Base-by-base conservation (phyloP, 345 rosid genomes). In the Lepidium aucheri region DNA sequence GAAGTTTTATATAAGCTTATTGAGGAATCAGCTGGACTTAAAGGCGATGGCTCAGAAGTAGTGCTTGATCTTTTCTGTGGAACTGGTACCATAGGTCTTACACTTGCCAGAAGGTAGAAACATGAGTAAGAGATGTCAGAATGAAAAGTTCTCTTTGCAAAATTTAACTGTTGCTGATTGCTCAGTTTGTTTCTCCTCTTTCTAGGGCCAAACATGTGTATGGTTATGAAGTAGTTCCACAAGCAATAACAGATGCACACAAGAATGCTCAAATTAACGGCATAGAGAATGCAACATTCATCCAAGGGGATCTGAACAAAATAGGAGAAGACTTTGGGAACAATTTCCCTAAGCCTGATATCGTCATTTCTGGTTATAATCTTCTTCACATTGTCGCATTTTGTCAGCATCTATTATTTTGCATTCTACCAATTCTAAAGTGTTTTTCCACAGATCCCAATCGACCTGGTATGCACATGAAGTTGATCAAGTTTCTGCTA, bases 401-500 rank as follows among this genome's bases (percentile, higher is more conserved):
- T 20, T 39, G 38, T 30, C 33, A 53, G 14, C 56, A 28, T 60
- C 44, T 42, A 12, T 6, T 55, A 36, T 24, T 3, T 58, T 0
- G 12, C 4, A 32, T 16, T 54, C 33, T 60, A n/a, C 42, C 7
- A 33, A 34, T 56, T 4, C 6, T 15, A 28, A 63, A 36, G 36
- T 40, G 42, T 28, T 36, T 59, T 66, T 47, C 51, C 64, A 79
- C 91, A 90, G 97, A 93, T 83, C 97, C 97, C 16, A 88, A 93
- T 75, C 86, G 98, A 52, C 96, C 98, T 38, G 98, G 97, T 36
- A 85, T 93, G 96, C 98, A 90, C 77, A 69, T 90, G 94, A 93
- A 93, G 87, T 75, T 90, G 86, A 90, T 90, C 47, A 88, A 80
- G 69, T 90, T 83, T 78, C 76, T 93, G 22, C 80, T 86, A 74